These are phyloP conservation scores for Alternaria brassicicola DNA, from an alignment of 2,329 filamentous ascomycete genomes.

Conservation along the genomic window DNA sequence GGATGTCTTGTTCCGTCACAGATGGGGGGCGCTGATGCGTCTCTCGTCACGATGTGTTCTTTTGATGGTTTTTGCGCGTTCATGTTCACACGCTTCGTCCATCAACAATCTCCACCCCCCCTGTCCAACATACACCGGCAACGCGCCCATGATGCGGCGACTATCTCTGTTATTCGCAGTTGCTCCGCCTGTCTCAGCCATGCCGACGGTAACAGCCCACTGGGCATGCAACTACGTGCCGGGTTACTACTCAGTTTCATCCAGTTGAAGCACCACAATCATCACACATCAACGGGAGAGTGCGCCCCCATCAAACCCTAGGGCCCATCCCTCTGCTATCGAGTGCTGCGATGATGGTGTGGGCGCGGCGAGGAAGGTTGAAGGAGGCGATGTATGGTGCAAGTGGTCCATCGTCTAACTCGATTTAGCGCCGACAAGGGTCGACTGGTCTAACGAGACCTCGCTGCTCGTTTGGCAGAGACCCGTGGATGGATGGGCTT, in stretches of 20 bases:
- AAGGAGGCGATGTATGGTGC: conserved; percentile 32
- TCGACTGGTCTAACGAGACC: conserved; percentile 19
- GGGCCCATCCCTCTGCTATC: background rate
- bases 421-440: conserved; percentile 21
- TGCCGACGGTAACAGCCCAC: background rate
- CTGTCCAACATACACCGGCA: conserved; percentile 12
- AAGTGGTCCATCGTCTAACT: conserved; percentile 18
- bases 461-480: conserved; percentile 18
- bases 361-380: conserved; percentile 27
- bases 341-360: conserved; percentile 14
- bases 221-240: background rate
- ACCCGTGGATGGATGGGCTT: conserved; percentile 7
- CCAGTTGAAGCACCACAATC: background rate
- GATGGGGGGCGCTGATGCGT: conserved; percentile 9
- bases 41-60: conserved; percentile 1
- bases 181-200: conserved; percentile 9
- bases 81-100: conserved; percentile 17
- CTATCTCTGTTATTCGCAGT: conserved; percentile 14
- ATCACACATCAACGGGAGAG: background rate
- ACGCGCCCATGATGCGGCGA: conserved; percentile 9
- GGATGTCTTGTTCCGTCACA: conserved; percentile 4
- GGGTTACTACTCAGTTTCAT: background rate
- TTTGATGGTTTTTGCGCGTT: conserved; percentile 15
- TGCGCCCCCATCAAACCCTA: background rate
- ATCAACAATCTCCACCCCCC: conserved; percentile 17